Conservation (phyloP, 306 rosid species). For the Fragaria iinumae region DNA sequence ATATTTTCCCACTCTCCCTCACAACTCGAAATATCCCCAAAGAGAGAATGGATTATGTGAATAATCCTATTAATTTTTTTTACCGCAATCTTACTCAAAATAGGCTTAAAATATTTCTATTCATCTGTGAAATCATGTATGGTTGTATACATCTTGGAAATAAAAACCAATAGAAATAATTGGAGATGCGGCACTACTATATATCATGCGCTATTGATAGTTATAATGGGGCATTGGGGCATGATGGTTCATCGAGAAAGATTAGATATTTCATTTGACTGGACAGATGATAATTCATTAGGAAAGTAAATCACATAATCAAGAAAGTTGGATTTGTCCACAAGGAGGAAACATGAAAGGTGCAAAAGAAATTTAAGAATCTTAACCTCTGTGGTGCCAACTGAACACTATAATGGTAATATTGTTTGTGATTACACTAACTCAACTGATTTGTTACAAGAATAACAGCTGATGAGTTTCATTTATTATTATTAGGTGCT, state of each 20-base stretch:
- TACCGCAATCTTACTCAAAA: background rate
- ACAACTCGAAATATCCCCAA: background rate
- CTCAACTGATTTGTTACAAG: background rate
- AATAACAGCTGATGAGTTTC: too few species aligned
- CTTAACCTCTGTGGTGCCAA: slow-evolving; percentile 32
- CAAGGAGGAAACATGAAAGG: slow-evolving; percentile 31
- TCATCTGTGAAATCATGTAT: background rate
- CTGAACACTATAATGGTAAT: background rate
- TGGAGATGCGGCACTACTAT: slow-evolving; percentile 33
- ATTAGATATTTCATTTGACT: slow-evolving; percentile 43
- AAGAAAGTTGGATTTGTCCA: slow-evolving; percentile 26
- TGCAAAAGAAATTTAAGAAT: slow-evolving; percentile 38
- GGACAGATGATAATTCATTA: slow-evolving; percentile 33
- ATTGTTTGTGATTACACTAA: background rate
- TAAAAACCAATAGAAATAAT: slow-evolving; percentile 40
- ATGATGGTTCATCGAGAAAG: slow-evolving; percentile 59
- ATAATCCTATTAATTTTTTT: background rate
- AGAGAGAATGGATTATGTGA: background rate
- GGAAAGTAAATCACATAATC: slow-evolving; percentile 21
- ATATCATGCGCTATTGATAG: slow-evolving; percentile 18
- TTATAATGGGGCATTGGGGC: slow-evolving; percentile 37
- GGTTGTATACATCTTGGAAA: background rate
- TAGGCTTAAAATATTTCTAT: background rate
- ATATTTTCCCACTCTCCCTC: background rate
- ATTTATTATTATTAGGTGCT: too few species aligned